These are phyloP conservation scores for Polychytrium aggregatum DNA, from an alignment of 192 early-diverging fungal genomes.

Conservation along the genomic window DNA sequence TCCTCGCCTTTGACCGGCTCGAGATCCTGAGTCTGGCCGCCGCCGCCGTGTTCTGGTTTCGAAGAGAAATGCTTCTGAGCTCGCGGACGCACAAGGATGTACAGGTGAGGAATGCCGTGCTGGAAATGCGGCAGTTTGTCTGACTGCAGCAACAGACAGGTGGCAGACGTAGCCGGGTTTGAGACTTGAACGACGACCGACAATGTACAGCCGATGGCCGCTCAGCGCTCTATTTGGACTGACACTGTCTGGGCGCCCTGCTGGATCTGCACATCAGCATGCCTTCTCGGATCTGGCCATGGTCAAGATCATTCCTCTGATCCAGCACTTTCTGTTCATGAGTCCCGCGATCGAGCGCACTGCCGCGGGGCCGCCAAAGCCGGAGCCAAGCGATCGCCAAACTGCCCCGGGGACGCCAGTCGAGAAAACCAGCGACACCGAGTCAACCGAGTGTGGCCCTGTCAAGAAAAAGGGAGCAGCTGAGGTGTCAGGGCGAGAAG, in stretches of 20 bases:
- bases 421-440: too few relatives aligned
- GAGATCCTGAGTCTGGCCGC: slow-evolving; percentile 21
- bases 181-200: too few relatives aligned
- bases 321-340: slow-evolving; percentile 23
- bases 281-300: slow-evolving; percentile 19
- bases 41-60: slow-evolving; percentile 26
- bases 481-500: too few relatives aligned
- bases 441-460: too few relatives aligned
- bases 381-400: neutral
- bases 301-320: slow-evolving; percentile 24
- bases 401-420: too few relatives aligned
- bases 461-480: too few relatives aligned
- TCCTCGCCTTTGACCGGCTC: slow-evolving; percentile 32
- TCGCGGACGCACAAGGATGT: slow-evolving; percentile 25
- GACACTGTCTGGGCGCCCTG: neutral
- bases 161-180: too few relatives aligned
- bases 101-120: slow-evolving; percentile 13
- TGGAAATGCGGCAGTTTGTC: neutral
- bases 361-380: neutral
- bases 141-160: neutral
- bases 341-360: neutral
- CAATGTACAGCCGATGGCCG: too few relatives aligned
- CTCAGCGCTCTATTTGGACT: neutral
- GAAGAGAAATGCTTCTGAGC: slow-evolving; percentile 19
- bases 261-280: neutral